Base-by-base conservation (phyloP, 371 early-diverging fungal species). In the Mucor circinelloides region DNA sequence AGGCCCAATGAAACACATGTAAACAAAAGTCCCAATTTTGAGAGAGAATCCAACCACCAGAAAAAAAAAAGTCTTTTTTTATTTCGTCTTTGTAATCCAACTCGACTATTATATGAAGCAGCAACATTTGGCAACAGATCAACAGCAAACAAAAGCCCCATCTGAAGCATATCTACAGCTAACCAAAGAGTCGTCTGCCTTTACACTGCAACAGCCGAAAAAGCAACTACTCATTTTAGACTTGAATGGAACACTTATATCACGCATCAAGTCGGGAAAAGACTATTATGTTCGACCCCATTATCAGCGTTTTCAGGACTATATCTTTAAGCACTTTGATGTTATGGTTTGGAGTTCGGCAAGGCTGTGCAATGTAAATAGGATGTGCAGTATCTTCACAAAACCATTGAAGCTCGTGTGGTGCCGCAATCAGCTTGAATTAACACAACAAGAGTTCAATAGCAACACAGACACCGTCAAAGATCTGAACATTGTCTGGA, bases 291-390 rank as follows among this genome's bases (percentile, higher is more conserved):
- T 67, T 1, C 85, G 92, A 2, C 93, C 91, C 0, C 69, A 84
- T 68, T 68, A 85, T 23, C 40, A 66, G 6, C 59, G 64, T 0
- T 93, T 93, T 55, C 67, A 91, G 12, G 68, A 83, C n/a, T 92
- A 84, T 63, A 70, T 89, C 3, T 83, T 91, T 54, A 40, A 36
- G 0, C 66, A 86, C 56, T 93, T 90, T 72, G 71, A 74, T 6
- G 93, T 93, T 23, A 89, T 91, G 90, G 87, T 93, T 3, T 93
- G 93, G 93, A 90, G 90, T 34, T 90, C 92, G 8, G 91, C 92
- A 0, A 85, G 81, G 44, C 82, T 84, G 0, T 64, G 69, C 0
- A 89, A 81, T 31, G 90, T 92, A 0, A 27, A 74, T 8, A 75
- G 68, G 21, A 90, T 90, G 90, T 71, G 88, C 42, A 70, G 72